phyloP scores from a whole-genome alignment of 2,329 filamentous ascomycete species.

The Sarocladium brachiariae region DNA sequence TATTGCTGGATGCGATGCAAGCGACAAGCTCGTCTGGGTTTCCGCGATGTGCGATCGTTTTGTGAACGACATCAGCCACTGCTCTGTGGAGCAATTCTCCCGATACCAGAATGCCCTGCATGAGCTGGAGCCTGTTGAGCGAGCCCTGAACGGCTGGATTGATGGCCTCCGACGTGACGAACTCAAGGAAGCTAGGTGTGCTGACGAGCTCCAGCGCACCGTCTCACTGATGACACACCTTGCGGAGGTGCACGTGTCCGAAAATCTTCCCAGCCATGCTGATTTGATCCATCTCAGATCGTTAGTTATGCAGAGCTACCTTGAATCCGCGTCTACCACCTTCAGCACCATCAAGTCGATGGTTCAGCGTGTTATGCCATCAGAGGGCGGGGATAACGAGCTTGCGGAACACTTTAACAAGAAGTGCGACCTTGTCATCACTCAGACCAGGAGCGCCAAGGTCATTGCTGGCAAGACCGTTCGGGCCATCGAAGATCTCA shows the following conservation, averaged over 20 bases:
- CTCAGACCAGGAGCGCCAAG: constrained; percentile 74
- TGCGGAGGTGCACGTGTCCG: constrained; percentile 69
- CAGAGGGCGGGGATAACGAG: constrained; percentile 43
- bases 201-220: constrained; percentile 73
- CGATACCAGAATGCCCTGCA: constrained; percentile 73
- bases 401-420: constrained; percentile 59
- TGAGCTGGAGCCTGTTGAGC: constrained; percentile 87
- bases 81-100: constrained; percentile 70
- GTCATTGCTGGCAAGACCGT: constrained; percentile 74
- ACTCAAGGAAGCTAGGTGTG: constrained; percentile 75
- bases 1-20: constrained; percentile 71
- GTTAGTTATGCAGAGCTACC: constrained; percentile 68
- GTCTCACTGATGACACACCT: constrained; percentile 85
- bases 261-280: constrained; percentile 64
- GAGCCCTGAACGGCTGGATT: constrained; percentile 81
- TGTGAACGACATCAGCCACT: constrained; percentile 70
- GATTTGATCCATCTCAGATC: constrained; percentile 75
- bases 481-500: constrained; percentile 70
- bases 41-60: constrained; percentile 78
- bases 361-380: constrained; percentile 58
- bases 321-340: constrained; percentile 68
- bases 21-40: constrained; percentile 83
- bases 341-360: constrained; percentile 58
- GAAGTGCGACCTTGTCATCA: constrained; percentile 65
- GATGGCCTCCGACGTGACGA: constrained; percentile 79